Conservation (phyloP, 73 alveolate species). For the Paramecium tetraurelia region DNA sequence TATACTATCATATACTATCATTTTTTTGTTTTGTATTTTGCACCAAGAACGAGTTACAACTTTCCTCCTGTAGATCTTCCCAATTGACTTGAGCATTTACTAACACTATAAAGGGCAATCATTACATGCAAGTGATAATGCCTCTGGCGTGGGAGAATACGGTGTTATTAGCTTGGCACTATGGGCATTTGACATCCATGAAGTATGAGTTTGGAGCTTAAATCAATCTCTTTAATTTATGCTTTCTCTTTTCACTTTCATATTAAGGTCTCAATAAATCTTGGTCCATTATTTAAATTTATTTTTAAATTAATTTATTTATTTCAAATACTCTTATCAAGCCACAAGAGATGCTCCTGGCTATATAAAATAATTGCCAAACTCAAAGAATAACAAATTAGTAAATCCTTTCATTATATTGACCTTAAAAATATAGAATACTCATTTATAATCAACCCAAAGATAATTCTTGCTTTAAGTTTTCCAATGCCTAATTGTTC, state of each 20-base stretch:
- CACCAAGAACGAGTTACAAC: slow-evolving; percentile 49
- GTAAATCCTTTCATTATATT: not conserved
- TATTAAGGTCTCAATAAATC: slow-evolving; percentile 63
- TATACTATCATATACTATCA: slow-evolving; percentile 30
- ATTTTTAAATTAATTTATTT: slow-evolving; percentile 14
- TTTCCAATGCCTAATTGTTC: not conserved
- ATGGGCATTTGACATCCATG: slow-evolving; percentile 63
- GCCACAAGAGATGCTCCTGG: not conserved
- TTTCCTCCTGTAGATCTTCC: slow-evolving; percentile 65
- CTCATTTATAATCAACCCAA: not conserved
- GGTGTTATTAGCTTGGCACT: slow-evolving; percentile 48
- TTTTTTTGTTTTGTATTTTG: slow-evolving; percentile 53
- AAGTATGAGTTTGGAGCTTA: slow-evolving; percentile 65
- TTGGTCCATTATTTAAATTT: slow-evolving; percentile 56
- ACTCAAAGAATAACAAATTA: not conserved
- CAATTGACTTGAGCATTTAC: slow-evolving; percentile 56
- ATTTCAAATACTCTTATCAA: not conserved
- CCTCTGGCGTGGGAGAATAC: slow-evolving; percentile 62
- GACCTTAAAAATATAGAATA: not conserved
- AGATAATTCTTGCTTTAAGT: not conserved
- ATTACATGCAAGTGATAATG: slow-evolving; percentile 42
- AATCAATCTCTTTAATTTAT: slow-evolving; percentile 58
- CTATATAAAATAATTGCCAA: not conserved
- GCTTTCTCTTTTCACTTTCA: slow-evolving; percentile 60
- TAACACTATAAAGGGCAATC: not conserved